Base-by-base conservation (phyloP, 371 early-diverging fungal genomes). In the Mucor irregularis region DNA sequence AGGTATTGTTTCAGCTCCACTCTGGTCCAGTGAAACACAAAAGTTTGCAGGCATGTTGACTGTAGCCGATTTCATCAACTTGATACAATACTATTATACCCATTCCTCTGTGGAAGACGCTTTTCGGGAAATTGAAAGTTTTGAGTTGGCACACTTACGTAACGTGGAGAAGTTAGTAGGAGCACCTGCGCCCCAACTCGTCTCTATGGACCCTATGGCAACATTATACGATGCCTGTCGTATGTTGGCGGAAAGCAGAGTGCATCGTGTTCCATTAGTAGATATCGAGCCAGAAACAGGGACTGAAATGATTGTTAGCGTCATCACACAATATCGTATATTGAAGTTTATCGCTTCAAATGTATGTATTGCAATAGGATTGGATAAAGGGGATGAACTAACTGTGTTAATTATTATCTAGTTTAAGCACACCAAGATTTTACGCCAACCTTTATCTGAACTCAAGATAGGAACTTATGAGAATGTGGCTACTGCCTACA, bases 1-100 rank as follows among this genome's bases (percentile, higher is more conserved):
- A 92, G 96, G 92, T n/a, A 88, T 96, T 54, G 93, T 93, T 28
- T 91, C 93, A 11, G 97, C 97, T 11, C 95, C 96, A 34, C 69
- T 97, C 35, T 97, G 93, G 91, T 90, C 93, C 57, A 90, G 93
- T 6, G 69, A 74, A 10, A 74, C 74, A 3, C 90, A 92, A 49
- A 74, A 76, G 61, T 95, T 93, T 68, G 88, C 86, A 2, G 98
- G 98, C 45, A 91, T 97, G 91, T 77, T 97, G 62, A 91, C 95
- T 14, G 93, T 93, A 5, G 90, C 93, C 7, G 95, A 97, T 63
- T 90, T 97, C 63, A 89, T 96, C 50, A 90, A 93, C 58, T 73
- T 97, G 61, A 93, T 97, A 28, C 88, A 93, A 64, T 90, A 93
- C 65, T 95, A 91, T 68, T 93, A 92, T 73, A 78, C 82, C 49